Evolutionary conservation across 192 early-diverging fungal genomes (phyloP), one percentile per base, ranked within the genome.

Genomic region (Coemansia sp.): DNA sequence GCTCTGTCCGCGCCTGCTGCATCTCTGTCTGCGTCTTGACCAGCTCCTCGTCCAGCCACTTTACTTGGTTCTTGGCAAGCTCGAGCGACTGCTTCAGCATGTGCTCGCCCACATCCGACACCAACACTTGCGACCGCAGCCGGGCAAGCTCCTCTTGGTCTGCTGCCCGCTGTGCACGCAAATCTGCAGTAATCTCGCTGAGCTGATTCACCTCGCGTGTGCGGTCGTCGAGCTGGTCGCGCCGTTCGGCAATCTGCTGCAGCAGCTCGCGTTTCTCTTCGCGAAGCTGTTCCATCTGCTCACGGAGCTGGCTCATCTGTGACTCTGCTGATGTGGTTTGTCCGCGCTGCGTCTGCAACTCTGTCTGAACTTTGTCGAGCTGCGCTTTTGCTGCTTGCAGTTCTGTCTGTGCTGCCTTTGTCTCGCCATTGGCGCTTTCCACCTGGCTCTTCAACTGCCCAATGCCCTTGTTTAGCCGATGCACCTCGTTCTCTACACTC

Each of bases 21-120:
- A 75, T 55, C 56, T 75, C 67, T 1, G 68, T 49, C 40, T 81
- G 78, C 34, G 78, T 67, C 40, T 66, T 68, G 25, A 70, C 71
- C 52, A 91, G 67, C 59, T 93, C 89, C n/a, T 76, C 74, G 67
- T 84, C 88, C 17, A 86, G 76, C 36, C 65, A 66, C 56, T 64
- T 59, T 28, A 66, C 56, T 48, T 72, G 74, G 48, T 59, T 56
- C 57, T 72, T 57, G 1, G 63, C 67, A 28, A 54, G 61, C 5
- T 51, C 46, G 8, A 74, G 54, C 3, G 25, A 47, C 59, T 70
- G 62, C 51, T 88, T 83, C 7, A 76, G 50, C 60, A 73, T 83
- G 50, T 72, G 70, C 59, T 75, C 67, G 53, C 64, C 68, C 23
- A 83, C 65, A 20, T 79, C 72, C 0, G 76, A 50, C 36, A 69